These are phyloP conservation scores for Centaurea solstitialis DNA, from an alignment of 129 eudicot species.

Conservation along the genomic window DNA sequence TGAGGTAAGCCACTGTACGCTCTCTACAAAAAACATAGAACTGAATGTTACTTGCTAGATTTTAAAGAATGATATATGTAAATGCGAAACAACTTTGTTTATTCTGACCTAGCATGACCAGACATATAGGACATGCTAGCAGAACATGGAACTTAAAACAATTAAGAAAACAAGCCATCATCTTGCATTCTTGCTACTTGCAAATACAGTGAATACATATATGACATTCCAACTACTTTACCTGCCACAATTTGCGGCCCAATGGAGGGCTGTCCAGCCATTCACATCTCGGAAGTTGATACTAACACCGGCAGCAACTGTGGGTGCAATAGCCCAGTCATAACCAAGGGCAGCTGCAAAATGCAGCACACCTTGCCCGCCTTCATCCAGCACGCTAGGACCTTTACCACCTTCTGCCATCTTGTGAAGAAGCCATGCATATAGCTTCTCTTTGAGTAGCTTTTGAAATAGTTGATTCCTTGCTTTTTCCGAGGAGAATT, in stretches of 20 bases:
- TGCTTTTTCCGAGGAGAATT: slow-evolving; percentile 47
- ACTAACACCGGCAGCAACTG: slow-evolving; percentile 83
- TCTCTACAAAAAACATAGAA: slow-evolving; percentile 49
- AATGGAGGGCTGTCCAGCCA: slow-evolving; percentile 99
- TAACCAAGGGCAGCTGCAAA: slow-evolving; percentile 94
- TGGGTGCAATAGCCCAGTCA: slow-evolving; percentile 88
- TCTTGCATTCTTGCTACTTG: neutral
- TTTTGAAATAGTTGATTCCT: slow-evolving; percentile 55
- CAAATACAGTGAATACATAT: neutral
- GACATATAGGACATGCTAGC: neutral
- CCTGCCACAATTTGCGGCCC: slow-evolving; percentile 99
- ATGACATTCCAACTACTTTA: slow-evolving; percentile 4
- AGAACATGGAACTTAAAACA: neutral
- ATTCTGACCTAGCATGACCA: too few relatives aligned
- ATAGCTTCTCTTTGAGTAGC: slow-evolving; percentile 71
- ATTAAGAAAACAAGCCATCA: neutral
- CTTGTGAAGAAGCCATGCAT: slow-evolving; percentile 81
- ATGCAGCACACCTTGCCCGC: slow-evolving; percentile 92
- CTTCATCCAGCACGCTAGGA: slow-evolving; percentile 73
- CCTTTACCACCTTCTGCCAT: slow-evolving; percentile 91
- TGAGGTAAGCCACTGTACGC: slow-evolving; percentile 75
- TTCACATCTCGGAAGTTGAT: slow-evolving; percentile 82
- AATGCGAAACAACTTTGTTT: neutral
- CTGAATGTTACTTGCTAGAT: neutral
- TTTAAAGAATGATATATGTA: neutral